Evolutionary conservation across 2,329 filamentous ascomycete genomes (phyloP).

Genomic region (Cladosporium oxysporum): DNA sequence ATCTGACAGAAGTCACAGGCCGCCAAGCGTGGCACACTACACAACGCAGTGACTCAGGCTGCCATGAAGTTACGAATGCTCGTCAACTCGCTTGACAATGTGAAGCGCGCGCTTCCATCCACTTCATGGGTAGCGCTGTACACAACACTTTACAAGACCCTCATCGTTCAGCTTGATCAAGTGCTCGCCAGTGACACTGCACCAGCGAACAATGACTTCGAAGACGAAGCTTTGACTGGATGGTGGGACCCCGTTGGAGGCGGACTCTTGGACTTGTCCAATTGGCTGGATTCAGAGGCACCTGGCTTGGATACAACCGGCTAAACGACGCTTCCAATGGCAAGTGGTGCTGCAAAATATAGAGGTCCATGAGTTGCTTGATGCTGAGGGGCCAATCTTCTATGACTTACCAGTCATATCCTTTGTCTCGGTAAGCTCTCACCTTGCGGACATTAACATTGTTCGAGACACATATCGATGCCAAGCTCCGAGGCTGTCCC

Average conservation of each 20-base stretch:
- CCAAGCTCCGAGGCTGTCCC: neutral
- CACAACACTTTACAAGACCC: conserved; percentile 11
- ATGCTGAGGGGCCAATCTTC: neutral
- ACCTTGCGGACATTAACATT: neutral
- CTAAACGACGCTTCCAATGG: neutral
- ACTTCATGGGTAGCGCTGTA: conserved; percentile 14
- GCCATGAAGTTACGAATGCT: conserved; percentile 12
- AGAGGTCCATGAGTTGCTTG: neutral
- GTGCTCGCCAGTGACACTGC: conserved; percentile 2
- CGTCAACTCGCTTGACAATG: conserved; percentile 4
- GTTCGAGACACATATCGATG: neutral
- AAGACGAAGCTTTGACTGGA: conserved; percentile 1
- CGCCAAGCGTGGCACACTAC: conserved; percentile 6
- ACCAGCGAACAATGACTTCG: neutral
- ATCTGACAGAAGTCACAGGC: neutral
- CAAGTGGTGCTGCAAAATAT: neutral
- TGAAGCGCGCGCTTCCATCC: conserved; percentile 7
- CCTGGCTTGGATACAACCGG: neutral
- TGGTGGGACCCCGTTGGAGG: conserved; percentile 17
- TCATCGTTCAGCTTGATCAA: conserved; percentile 12
- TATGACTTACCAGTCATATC: neutral
- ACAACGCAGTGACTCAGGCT: neutral
- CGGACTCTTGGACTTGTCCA: conserved; percentile 9
- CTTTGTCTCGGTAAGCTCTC: neutral
- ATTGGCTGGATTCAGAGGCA: conserved; percentile 11